Percentiles rank a stretch among this genome's conserved stretches.
Evolutionary conservation across 768 basidiomycete species (phyloP).

Genomic region (Stropharia rugosoannulata): DNA sequence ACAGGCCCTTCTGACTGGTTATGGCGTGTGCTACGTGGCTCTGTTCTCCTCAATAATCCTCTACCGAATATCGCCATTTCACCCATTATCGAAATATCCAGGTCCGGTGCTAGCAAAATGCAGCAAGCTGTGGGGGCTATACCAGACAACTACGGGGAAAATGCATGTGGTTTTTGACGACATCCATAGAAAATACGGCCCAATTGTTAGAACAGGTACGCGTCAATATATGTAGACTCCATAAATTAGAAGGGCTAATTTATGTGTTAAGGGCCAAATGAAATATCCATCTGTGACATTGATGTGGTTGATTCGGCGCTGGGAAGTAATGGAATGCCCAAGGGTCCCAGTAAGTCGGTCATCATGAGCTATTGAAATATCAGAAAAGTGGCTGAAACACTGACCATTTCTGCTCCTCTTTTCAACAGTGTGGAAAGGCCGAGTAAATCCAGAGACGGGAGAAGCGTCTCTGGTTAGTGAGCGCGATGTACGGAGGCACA

Average conservation of each 20-base stretch:
- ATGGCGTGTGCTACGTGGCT: neutral
- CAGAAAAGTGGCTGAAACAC: neutral
- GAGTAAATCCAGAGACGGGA: constrained; percentile 11
- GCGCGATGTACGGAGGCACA: constrained; percentile 1
- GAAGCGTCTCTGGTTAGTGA: neutral
- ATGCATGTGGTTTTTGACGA: constrained; percentile 40
- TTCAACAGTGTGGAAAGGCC: constrained; percentile 29
- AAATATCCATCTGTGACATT: constrained; percentile 36
- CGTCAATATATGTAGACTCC: neutral
- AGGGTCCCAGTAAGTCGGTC: constrained; percentile 33
- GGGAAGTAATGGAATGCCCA: constrained; percentile 40
- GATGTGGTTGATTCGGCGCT: constrained; percentile 30
- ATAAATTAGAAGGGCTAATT: neutral
- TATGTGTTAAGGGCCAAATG: constrained; percentile 40
- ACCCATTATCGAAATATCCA: constrained; percentile 34
- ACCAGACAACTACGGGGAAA: constrained; percentile 32
- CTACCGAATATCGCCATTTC: constrained; percentile 3
- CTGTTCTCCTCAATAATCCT: constrained; percentile 1
- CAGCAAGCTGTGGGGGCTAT: constrained; percentile 37
- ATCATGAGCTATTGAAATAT: neutral
- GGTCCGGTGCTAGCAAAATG: constrained; percentile 41
- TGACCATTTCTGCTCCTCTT: constrained; percentile 6
- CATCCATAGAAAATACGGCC: constrained; percentile 54
- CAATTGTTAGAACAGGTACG: constrained; percentile 53
- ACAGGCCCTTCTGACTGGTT: neutral